Evolutionary conservation across 176 grass and related monocot genomes (phyloP).

Genomic region (Triticum aestivum): DNA sequence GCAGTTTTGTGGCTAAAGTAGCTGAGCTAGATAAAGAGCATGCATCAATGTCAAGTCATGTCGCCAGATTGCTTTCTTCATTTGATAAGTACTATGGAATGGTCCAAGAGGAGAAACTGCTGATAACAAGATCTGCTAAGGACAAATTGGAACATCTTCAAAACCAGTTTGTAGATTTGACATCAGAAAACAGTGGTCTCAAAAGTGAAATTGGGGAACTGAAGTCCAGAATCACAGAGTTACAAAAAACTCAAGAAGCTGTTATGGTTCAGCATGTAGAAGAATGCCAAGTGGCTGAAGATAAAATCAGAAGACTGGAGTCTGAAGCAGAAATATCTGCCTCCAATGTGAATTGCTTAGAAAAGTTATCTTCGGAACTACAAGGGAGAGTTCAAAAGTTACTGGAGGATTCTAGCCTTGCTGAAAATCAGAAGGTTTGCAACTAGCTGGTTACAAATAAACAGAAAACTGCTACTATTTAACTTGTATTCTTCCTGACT

Average conservation of each 20-base stretch:
- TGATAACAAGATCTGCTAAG: slow-evolving; percentile 48
- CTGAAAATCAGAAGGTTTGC: slow-evolving; percentile 78
- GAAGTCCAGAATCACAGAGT: slow-evolving; percentile 63
- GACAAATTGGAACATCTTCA: slow-evolving; percentile 69
- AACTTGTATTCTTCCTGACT: slow-evolving; percentile 26
- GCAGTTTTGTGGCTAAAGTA: slow-evolving; percentile 50
- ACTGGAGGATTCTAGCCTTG: slow-evolving; percentile 55
- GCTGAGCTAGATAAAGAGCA: slow-evolving; percentile 68
- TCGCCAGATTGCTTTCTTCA: slow-evolving; percentile 54
- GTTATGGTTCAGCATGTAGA: slow-evolving; percentile 93
- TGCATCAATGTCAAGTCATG: slow-evolving; percentile 50
- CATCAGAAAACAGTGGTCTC: slow-evolving; percentile 55
- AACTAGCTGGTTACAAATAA: slow-evolving; percentile 10
- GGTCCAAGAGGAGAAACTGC: slow-evolving; percentile 66
- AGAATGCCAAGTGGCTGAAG: slow-evolving; percentile 78
- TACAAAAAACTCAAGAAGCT: slow-evolving; percentile 85
- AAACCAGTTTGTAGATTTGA: slow-evolving; percentile 46
- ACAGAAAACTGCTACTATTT: slow-evolving; percentile 10
- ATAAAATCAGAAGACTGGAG: slow-evolving; percentile 70
- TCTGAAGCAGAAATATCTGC: slow-evolving; percentile 66
- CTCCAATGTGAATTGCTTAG: slow-evolving; percentile 52
- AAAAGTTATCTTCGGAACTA: slow-evolving; percentile 62
- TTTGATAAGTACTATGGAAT: slow-evolving; percentile 63
- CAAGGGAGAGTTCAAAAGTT: slow-evolving; percentile 66
- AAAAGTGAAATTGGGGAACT: slow-evolving; percentile 64